A percentile compares a stretch with the other conserved stretches of the same genome.
These are phyloP conservation scores for Colletotrichum tropicicola DNA, from an alignment of 2,329 filamentous ascomycete species.

Conservation along the genomic window DNA sequence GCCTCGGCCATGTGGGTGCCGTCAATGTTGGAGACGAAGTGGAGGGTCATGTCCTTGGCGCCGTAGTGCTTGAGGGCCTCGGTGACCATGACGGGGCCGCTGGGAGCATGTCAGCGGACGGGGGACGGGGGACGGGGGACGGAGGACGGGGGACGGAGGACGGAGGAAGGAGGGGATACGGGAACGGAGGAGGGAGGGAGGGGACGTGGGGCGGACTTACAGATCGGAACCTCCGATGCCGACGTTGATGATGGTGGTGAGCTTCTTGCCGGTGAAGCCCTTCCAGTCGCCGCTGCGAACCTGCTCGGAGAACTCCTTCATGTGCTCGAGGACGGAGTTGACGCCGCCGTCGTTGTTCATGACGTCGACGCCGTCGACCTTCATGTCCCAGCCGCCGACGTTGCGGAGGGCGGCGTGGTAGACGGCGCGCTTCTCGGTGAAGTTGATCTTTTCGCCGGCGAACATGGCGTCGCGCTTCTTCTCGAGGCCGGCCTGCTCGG, in stretches of 20 bases:
- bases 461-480: slow-evolving; percentile 98
- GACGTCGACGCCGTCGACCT: slow-evolving; percentile 92
- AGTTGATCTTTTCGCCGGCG: slow-evolving; percentile 98
- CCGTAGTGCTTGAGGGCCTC: slow-evolving; percentile 97
- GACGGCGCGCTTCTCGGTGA: slow-evolving; percentile 95
- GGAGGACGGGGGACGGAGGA: neutral
- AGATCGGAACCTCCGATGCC: slow-evolving; percentile 98
- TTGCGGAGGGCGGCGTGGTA: slow-evolving; percentile 97
- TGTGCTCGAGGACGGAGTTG: slow-evolving; percentile 91
- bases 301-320: slow-evolving; percentile 98
- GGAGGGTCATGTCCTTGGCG: slow-evolving; percentile 83
- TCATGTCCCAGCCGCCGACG: slow-evolving; percentile 80
- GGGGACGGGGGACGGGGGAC: neutral
- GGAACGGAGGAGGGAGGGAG: neutral
- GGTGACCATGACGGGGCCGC: slow-evolving; percentile 98
- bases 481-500: slow-evolving; percentile 89
- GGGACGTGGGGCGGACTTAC: no score
- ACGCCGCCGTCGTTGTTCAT: slow-evolving; percentile 90
- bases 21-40: slow-evolving; percentile 99
- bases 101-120: slow-evolving; percentile 45
- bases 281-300: slow-evolving; percentile 96
- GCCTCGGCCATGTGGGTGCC: slow-evolving; percentile 98
- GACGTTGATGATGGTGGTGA: slow-evolving; percentile 96
- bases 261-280: slow-evolving; percentile 96
- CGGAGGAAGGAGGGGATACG: neutral